Evolutionary conservation across 73 alveolate species (phyloP).

Genomic region (Symbiodinium pilosum): DNA sequence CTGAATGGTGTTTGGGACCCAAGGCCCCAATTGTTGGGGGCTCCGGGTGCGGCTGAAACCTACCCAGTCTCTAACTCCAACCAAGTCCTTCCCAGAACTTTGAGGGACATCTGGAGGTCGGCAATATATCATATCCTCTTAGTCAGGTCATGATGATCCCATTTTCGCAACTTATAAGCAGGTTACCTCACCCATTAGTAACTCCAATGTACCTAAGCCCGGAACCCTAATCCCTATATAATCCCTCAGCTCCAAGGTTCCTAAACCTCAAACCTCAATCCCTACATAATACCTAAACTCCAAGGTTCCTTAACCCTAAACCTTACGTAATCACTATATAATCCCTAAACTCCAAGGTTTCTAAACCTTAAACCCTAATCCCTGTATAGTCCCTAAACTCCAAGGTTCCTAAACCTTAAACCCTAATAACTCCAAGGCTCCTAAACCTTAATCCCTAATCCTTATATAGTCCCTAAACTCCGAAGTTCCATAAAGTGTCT

Average conservation of each 20-base stretch:
- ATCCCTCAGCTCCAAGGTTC: neutral
- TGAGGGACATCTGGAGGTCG: too few species aligned
- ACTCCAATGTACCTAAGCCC: neutral
- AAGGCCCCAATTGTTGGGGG: too few species aligned
- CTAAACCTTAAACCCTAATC: neutral
- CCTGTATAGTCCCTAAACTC: neutral
- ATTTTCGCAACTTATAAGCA: too few species aligned
- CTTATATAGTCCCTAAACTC: neutral
- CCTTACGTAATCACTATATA: neutral
- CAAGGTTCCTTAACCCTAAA: neutral
- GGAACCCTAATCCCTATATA: neutral
- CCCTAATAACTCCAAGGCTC: neutral
- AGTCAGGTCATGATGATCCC: too few species aligned
- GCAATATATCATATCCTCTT: too few species aligned
- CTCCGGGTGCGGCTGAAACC: too few species aligned
- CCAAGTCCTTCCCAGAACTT: too few species aligned
- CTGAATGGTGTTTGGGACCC: too few species aligned
- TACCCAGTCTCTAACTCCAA: too few species aligned
- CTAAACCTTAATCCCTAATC: neutral
- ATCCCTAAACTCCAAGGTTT: neutral
- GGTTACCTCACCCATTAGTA: too few species aligned
- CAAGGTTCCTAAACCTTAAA: neutral
- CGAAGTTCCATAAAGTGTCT: neutral
- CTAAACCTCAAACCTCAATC: neutral
- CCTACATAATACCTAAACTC: neutral